These are phyloP conservation scores for Heliosperma pusillum DNA, from an alignment of 148 eudicot genomes.

Conservation along the genomic window DNA sequence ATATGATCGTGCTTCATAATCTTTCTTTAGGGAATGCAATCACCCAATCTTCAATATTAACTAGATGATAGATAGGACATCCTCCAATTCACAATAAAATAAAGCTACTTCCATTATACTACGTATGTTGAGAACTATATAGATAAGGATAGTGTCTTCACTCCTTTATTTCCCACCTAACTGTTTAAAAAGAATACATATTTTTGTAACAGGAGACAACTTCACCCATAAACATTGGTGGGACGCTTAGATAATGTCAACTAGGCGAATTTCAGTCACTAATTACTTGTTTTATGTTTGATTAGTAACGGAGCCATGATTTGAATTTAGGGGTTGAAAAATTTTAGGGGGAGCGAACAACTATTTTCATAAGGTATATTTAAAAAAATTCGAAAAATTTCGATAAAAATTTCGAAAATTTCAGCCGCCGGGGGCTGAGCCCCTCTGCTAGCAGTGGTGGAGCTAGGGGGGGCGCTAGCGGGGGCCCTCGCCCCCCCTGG, in stretches of 20 bases:
- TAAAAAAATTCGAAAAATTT: too few species aligned
- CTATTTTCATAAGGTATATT: too few species aligned
- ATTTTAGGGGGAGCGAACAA: too few species aligned
- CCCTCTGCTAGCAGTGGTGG: too few species aligned
- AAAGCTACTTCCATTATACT: not conserved
- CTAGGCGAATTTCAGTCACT: not conserved
- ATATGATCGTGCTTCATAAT: not conserved
- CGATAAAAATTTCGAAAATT: too few species aligned
- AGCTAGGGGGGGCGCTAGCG: too few species aligned
- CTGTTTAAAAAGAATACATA: not conserved
- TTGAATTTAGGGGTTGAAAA: too few species aligned
- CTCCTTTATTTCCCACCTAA: not conserved
- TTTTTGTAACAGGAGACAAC: not conserved
- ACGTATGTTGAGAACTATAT: not conserved
- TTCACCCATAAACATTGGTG: conserved; percentile 6
- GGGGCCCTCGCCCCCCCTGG: too few species aligned
- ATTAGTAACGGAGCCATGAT: too few species aligned
- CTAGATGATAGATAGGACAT: conserved; percentile 1
- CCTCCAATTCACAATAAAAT: not conserved
- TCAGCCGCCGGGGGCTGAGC: too few species aligned
- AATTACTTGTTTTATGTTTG: not conserved
- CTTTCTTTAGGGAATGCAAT: not conserved
- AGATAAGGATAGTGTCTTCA: conserved; percentile 7
- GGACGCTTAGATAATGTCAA: conserved; percentile 3
- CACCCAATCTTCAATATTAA: not conserved